phyloP scores from a whole-genome alignment of 75 land plant genomes.

The Azolla pinnata region DNA sequence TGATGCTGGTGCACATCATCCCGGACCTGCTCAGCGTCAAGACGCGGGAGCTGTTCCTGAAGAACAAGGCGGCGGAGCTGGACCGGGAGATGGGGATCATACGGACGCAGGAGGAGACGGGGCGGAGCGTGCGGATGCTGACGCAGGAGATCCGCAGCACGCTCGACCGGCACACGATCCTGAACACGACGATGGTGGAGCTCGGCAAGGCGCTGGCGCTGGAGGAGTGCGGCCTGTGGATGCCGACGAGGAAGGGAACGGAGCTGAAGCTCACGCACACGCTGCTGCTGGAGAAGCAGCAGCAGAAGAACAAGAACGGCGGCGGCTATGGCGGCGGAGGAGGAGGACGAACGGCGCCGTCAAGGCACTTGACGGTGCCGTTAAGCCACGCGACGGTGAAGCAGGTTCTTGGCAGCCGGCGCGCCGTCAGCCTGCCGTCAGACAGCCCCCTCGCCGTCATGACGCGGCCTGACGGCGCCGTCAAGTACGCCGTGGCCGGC shows the following conservation, averaged over 20 bases:
- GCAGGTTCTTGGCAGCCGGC: constrained; percentile 53
- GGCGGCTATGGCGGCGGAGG: no score
- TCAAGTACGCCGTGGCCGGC: constrained; percentile 45
- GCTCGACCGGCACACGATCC: constrained; percentile 69
- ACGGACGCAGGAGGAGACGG: constrained; percentile 75
- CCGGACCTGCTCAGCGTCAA: constrained; percentile 72
- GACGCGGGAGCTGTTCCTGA: constrained; percentile 66
- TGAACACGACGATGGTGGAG: constrained; percentile 79
- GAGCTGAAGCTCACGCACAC: constrained; percentile 63
- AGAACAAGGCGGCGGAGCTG: constrained; percentile 78
- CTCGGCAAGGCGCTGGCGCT: constrained; percentile 60
- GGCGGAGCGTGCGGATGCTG: constrained; percentile 77
- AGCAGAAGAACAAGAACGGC: no score
- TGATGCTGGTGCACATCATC: constrained; percentile 73
- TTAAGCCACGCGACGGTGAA: constrained; percentile 48
- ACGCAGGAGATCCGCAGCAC: constrained; percentile 88
- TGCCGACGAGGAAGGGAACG: constrained; percentile 65
- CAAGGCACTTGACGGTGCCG: constrained; percentile 33
- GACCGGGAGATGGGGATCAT: constrained; percentile 82
- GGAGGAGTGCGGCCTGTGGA: constrained; percentile 80
- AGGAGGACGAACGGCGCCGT: constrained; percentile 36
- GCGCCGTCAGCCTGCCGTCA: constrained; percentile 50
- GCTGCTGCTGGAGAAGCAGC: no score
- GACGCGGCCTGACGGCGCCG: constrained; percentile 32
- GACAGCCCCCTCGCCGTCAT: constrained; percentile 57